phyloP scores from a whole-genome alignment of 805 yeast genomes.

The Metschnikowia continentalis region DNA sequence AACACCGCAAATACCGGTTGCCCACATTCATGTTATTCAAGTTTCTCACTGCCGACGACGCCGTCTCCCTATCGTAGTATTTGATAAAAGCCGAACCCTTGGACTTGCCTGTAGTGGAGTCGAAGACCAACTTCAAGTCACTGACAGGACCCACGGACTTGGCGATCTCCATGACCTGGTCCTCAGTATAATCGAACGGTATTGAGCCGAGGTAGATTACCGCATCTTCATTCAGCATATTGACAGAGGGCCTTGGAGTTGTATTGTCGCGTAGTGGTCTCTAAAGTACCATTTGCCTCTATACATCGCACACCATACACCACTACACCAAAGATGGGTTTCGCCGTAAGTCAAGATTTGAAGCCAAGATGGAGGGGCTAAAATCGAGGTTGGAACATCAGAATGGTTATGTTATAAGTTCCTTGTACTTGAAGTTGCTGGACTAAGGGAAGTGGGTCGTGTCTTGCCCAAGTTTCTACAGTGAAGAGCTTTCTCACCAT shows the following conservation, averaged over 20 bases:
- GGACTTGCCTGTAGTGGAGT: constrained; percentile 83
- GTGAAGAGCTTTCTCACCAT: neutral
- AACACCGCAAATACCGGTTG: constrained; percentile 66
- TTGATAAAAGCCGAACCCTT: constrained; percentile 89
- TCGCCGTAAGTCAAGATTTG: neutral
- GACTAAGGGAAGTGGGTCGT: neutral
- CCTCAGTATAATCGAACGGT: constrained; percentile 92
- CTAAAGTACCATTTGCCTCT: neutral
- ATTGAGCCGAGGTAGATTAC: constrained; percentile 75
- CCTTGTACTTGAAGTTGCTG: too few species aligned
- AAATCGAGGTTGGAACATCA: too few species aligned
- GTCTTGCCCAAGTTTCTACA: neutral
- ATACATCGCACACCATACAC: neutral
- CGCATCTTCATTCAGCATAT: constrained; percentile 12
- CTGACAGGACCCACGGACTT: constrained; percentile 84
- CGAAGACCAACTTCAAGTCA: constrained; percentile 72
- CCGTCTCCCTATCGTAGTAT: constrained; percentile 78
- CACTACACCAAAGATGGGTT: neutral
- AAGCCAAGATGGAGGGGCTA: too few species aligned
- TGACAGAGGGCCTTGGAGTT: too few species aligned
- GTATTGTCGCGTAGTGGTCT: too few species aligned
- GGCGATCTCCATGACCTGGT: constrained; percentile 84
- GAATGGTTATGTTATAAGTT: too few species aligned
- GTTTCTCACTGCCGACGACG: constrained; percentile 86
- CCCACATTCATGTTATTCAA: constrained; percentile 77